A percentile compares a stretch with the other conserved stretches of the same genome.
Evolutionary conservation across 768 basidiomycete genomes (phyloP).

Genomic region (Austroboletus festivus): DNA sequence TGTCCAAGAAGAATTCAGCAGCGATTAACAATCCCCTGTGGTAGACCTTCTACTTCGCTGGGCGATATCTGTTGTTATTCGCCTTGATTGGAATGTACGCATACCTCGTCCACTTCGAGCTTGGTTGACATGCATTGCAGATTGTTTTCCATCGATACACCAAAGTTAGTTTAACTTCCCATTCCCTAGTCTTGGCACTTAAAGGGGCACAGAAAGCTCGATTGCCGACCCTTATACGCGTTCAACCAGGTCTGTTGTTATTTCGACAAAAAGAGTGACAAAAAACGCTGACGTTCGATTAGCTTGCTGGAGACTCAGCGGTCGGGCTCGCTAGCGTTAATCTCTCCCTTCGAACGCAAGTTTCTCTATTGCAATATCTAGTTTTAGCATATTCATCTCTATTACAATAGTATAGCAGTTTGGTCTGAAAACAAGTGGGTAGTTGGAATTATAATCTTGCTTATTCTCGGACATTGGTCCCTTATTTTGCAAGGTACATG

Average conservation of each 20-base stretch:
- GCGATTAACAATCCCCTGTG: constrained; percentile 3
- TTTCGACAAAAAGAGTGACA: not conserved
- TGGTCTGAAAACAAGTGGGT: constrained; percentile 60
- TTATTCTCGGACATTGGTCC: constrained; percentile 70
- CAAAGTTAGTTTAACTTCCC: constrained; percentile 12
- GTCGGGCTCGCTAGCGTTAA: constrained; percentile 47
- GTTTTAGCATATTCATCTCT: constrained; percentile 4
- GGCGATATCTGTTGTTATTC: constrained; percentile 43
- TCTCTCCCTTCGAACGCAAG: constrained; percentile 44
- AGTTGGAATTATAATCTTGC: constrained; percentile 44
- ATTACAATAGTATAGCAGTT: constrained; percentile 50
- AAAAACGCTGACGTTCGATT: constrained; percentile 4
- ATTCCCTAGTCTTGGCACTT: not conserved
- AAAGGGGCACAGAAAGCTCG: constrained; percentile 35
- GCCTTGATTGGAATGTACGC: constrained; percentile 47
- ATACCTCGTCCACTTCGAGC: not conserved
- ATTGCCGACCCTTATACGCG: constrained; percentile 46
- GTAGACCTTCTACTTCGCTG: constrained; percentile 45
- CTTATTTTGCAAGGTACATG: constrained; percentile 58
- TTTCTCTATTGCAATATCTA: not conserved
- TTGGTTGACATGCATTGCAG: constrained; percentile 10
- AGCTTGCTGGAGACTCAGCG: constrained; percentile 43
- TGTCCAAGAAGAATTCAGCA: not conserved
- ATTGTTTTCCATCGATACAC: constrained; percentile 37
- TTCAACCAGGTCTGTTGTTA: constrained; percentile 41